Evolutionary conservation across 73 alveolate species (phyloP), one percentile per base, ranked within the genome.

Genomic region (Blepharisma stoltei): DNA sequence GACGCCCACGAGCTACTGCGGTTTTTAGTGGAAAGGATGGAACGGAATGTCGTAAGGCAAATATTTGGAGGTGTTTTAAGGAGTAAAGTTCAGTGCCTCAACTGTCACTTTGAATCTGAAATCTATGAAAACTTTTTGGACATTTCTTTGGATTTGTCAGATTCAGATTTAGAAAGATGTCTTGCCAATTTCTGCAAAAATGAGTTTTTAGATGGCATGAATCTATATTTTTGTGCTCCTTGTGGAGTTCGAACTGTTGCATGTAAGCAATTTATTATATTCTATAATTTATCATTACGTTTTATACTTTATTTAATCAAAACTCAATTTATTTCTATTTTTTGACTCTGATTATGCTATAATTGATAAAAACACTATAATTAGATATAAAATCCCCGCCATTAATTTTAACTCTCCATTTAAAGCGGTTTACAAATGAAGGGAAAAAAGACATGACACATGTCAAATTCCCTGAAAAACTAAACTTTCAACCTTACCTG

Each of bases 221-320:
- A 93, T 80, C 87, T 82, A 82, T 93, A 90, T 80, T 54, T 68
- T 68, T 90, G 97, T 78, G 86, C 86, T 70, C 77, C 76, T 81
- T 93, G 97, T 52, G 79, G 87, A 70, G 84, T 87, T 67, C 80
- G 81, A 60, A 89, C 88, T 14, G 86, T 88, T 18, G 96, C 97
- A 0, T 84, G 75, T 54, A 90, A 90, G 85, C 83, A 91, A 83
- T 85, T 86, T 79, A 73, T 92, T 9, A 87, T n/a, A n/a, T n/a
- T n/a, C n/a, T n/a, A n/a, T n/a, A n/a, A n/a, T n/a, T 92, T 7
- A 85, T n/a, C n/a, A n/a, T n/a, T n/a, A n/a, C n/a, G n/a, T n/a
- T n/a, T n/a, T n/a, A n/a, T n/a, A n/a, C n/a, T n/a, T n/a, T n/a
- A n/a, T n/a, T n/a, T n/a, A n/a, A n/a, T n/a, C n/a, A n/a, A n/a